A percentile compares a stretch with the other conserved stretches of the same genome.
These are phyloP conservation scores for Pseudonectria foliicola DNA, from an alignment of 2,329 filamentous ascomycete species.

Conservation along the genomic window DNA sequence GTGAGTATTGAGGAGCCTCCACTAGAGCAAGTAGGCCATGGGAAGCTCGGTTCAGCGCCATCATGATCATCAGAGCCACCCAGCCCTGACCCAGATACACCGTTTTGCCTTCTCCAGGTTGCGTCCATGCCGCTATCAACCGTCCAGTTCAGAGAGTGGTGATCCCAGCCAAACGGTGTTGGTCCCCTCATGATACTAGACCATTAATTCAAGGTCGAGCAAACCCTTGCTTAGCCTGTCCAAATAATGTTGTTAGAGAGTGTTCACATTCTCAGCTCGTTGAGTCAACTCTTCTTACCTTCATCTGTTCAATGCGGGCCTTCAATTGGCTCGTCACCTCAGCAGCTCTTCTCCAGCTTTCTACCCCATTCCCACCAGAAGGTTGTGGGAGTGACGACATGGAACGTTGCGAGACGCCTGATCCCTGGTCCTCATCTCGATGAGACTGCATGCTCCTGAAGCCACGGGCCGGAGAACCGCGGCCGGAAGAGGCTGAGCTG, in stretches of 20 bases:
- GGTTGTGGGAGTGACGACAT: conserved; percentile 30
- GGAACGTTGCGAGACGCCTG: conserved; percentile 25
- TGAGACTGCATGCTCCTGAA: conserved; percentile 33
- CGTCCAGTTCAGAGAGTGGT: too few species aligned
- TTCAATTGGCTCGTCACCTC: conserved; percentile 98
- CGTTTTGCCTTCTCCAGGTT: too few species aligned
- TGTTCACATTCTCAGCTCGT: neutral
- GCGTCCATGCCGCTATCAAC: too few species aligned
- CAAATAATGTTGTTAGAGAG: neutral
- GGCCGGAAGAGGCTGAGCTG: conserved; percentile 46
- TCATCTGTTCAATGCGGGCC: conserved; percentile 98
- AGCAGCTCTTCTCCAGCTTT: conserved; percentile 95
- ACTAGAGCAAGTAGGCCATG: too few species aligned
- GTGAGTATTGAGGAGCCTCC: neutral
- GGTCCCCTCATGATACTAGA: too few species aligned
- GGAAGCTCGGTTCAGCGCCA: too few species aligned
- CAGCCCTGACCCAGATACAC: too few species aligned
- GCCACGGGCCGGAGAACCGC: conserved; percentile 53
- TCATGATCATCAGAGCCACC: too few species aligned
- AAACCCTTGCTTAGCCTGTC: conserved; percentile 44
- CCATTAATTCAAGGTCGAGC: conserved; percentile 29
- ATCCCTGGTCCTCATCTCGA: conserved; percentile 28
- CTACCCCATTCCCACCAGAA: conserved; percentile 34
- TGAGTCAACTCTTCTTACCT: conserved; percentile 39
- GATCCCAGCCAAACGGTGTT: too few species aligned